Conservation (phyloP, 1,284 basidiomycete species). For the Hemileia vastatrix region DNA sequence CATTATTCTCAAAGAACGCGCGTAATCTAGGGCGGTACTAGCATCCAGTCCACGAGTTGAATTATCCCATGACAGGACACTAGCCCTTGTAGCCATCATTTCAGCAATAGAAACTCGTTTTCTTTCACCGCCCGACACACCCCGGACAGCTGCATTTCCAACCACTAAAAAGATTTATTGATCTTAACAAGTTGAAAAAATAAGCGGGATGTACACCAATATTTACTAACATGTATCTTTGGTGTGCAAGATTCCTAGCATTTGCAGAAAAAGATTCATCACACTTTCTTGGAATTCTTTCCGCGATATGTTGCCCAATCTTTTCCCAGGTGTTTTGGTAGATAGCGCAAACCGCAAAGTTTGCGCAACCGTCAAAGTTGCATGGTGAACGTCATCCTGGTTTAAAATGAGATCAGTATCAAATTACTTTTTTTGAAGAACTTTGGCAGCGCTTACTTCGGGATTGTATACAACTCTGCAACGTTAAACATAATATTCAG, state of each 20-base stretch:
- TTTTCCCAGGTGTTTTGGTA: conserved; percentile 51
- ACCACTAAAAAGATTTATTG: conserved; percentile 45
- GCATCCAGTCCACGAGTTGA: conserved; percentile 68
- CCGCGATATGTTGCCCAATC: conserved; percentile 49
- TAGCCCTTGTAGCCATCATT: conserved; percentile 49
- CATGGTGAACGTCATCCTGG: conserved; percentile 57
- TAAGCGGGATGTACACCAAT: conserved; percentile 30
- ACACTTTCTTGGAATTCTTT: conserved; percentile 51
- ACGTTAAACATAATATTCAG: no score
- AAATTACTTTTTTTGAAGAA: conserved; percentile 31
- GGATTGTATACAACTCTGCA: background rate
- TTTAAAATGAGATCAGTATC: conserved; percentile 30
- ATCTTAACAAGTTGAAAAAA: conserved; percentile 36
- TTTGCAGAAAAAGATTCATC: conserved; percentile 51
- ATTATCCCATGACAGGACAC: conserved; percentile 38
- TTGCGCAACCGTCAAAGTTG: conserved; percentile 54
- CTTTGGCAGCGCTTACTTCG: conserved; percentile 24
- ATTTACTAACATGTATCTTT: conserved; percentile 24
- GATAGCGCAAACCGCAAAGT: conserved; percentile 52
- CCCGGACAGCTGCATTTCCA: conserved; percentile 52
- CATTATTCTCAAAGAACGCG: conserved; percentile 52
- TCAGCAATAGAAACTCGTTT: conserved; percentile 58
- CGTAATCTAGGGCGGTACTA: conserved; percentile 54
- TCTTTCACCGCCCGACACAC: conserved; percentile 53
- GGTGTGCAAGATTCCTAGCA: conserved; percentile 44